A percentile compares a stretch with the other conserved stretches of the same genome.
Conservation (phyloP, 495 filamentous ascomycete species). For the Sporormia fimetaria region DNA sequence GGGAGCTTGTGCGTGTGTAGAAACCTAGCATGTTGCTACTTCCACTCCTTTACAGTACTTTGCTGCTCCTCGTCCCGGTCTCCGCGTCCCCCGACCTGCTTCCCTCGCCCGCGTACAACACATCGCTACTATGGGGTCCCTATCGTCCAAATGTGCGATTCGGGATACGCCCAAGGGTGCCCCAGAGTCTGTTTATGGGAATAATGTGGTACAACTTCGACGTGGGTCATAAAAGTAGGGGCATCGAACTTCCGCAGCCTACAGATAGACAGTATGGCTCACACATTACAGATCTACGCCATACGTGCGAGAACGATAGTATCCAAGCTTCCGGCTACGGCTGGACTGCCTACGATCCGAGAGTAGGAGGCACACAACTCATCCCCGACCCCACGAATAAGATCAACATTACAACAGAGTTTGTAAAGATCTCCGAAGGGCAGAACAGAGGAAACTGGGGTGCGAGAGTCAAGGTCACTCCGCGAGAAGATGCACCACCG, state of each 20-base stretch:
- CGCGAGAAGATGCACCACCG: slow-evolving; percentile 50
- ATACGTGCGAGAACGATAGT: slow-evolving; percentile 79
- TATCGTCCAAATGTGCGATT: slow-evolving; percentile 15
- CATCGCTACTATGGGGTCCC: slow-evolving; percentile 18
- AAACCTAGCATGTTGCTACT: too few relatives aligned
- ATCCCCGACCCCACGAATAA: slow-evolving; percentile 78
- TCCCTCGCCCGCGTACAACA: slow-evolving; percentile 4
- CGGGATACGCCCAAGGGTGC: slow-evolving; percentile 15
- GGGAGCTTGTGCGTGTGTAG: too few relatives aligned
- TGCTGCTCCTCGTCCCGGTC: slow-evolving; percentile 1
- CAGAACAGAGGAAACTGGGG: slow-evolving; percentile 84
- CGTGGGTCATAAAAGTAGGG: slow-evolving; percentile 1
- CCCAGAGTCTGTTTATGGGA: slow-evolving; percentile 14
- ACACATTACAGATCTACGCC: slow-evolving; percentile 58
- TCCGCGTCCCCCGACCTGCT: neutral
- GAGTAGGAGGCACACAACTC: slow-evolving; percentile 73
- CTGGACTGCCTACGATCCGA: slow-evolving; percentile 89
- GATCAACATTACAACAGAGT: slow-evolving; percentile 80
- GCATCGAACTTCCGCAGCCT: neutral
- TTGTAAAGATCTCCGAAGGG: slow-evolving; percentile 85
- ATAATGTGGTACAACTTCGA: slow-evolving; percentile 17
- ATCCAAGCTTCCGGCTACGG: slow-evolving; percentile 96
- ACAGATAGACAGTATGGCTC: neutral
- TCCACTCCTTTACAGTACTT: slow-evolving; percentile 2
- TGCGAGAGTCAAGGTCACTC: slow-evolving; percentile 68